Percentiles rank a stretch among this genome's conserved stretches.
phyloP scores from a whole-genome alignment of 2,329 filamentous ascomycete genomes.

The Sarocladiaceae sp. region DNA sequence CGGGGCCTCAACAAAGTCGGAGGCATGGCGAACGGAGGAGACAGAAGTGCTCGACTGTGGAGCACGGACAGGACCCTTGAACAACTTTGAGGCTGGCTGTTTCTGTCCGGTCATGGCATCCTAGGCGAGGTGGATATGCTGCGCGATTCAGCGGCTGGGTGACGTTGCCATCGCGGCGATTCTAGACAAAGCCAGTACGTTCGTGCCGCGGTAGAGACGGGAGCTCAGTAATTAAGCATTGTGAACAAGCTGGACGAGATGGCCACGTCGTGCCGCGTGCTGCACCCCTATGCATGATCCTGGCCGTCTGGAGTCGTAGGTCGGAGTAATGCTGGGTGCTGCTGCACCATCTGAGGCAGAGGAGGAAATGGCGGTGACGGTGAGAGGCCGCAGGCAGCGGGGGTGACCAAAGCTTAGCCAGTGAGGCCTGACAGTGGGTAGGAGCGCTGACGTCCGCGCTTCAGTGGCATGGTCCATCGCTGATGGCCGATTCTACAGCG shows the following conservation, averaged over 20 bases:
- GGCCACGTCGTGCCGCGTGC: conserved; percentile 8
- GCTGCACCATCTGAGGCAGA: conserved; percentile 3
- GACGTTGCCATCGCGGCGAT: conserved; percentile 1
- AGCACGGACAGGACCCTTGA: not conserved
- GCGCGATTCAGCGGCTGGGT: conserved; percentile 6
- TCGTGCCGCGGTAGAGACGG: too few species aligned
- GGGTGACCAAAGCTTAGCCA: not conserved
- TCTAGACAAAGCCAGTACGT: not conserved
- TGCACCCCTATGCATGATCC: conserved; percentile 9
- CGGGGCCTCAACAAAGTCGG: conserved; percentile 5
- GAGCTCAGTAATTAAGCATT: too few species aligned
- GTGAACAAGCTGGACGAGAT: not conserved
- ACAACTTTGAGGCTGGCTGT: not conserved
- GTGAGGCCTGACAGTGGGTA: too few species aligned
- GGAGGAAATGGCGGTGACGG: conserved; percentile 9
- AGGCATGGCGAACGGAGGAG: not conserved
- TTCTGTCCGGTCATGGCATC: not conserved
- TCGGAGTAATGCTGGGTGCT: not conserved
- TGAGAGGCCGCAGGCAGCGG: not conserved
- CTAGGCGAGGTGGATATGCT: conserved; percentile 1
- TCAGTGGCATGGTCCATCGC: not conserved
- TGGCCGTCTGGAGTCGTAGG: not conserved
- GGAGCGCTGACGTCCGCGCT: too few species aligned
- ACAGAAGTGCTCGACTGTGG: not conserved
- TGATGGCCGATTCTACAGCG: not conserved